phyloP scores from a whole-genome alignment of 2,329 filamentous ascomycete species.

The Arthroderma uncinatum region DNA sequence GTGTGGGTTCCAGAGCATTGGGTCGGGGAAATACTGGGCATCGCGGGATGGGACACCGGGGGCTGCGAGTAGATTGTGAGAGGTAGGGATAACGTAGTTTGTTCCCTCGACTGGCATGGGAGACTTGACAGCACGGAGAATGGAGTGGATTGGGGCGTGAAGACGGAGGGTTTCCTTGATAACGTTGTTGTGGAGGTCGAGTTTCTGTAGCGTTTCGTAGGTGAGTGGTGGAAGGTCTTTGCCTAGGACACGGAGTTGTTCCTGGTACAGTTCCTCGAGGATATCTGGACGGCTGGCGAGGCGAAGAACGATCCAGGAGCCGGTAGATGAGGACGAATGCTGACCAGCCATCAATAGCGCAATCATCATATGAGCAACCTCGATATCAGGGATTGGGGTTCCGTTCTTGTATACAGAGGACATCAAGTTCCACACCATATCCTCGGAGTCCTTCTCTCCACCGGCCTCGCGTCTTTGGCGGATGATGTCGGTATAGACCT shows the following conservation, averaged over 20 bases:
- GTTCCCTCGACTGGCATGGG: conserved; percentile 77
- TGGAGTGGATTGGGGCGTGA: conserved; percentile 88
- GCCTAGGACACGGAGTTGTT: conserved; percentile 66
- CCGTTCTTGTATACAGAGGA: conserved; percentile 75
- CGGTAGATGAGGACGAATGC: conserved; percentile 75
- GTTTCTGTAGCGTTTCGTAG: conserved; percentile 65
- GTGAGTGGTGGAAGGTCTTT: conserved; percentile 61
- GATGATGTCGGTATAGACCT: conserved; percentile 75
- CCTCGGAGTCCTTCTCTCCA: conserved; percentile 45
- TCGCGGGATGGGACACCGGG: conserved; percentile 70
- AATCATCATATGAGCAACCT: conserved; percentile 90
- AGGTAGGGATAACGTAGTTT: conserved; percentile 68
- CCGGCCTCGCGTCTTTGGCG: conserved; percentile 52
- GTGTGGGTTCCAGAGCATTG: conserved; percentile 76
- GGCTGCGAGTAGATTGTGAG: conserved; percentile 71
- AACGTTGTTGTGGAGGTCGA: conserved; percentile 71
- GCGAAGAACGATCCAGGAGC: conserved; percentile 73
- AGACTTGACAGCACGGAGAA: conserved; percentile 82
- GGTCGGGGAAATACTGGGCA: conserved; percentile 67
- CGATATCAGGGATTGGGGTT: conserved; percentile 63
- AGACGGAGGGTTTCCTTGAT: conserved; percentile 87
- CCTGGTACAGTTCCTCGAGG: conserved; percentile 68
- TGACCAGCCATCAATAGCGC: conserved; percentile 85
- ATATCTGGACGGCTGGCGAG: conserved; percentile 70
- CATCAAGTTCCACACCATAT: conserved; percentile 91